Evolutionary conservation across 1,284 basidiomycete genomes (phyloP).

Genomic region (Cystodermella granulosa): DNA sequence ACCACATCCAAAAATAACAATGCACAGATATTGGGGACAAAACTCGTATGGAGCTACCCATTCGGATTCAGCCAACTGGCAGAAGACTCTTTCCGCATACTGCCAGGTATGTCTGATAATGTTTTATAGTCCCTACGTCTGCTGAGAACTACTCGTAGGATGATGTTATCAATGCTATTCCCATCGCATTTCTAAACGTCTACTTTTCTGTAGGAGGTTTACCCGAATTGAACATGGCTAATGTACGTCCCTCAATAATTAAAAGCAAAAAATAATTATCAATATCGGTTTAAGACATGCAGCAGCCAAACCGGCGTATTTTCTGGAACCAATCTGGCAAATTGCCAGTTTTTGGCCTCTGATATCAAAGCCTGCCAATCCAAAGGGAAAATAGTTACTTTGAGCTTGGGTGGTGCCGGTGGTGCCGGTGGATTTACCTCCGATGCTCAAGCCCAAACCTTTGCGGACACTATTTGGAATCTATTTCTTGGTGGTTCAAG

Average conservation of each 20-base stretch:
- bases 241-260: conserved; percentile 36
- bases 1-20: background rate
- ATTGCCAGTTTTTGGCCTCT: conserved; percentile 52
- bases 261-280: background rate
- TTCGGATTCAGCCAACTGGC: conserved; percentile 44
- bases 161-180: conserved; percentile 50
- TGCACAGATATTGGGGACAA: conserved; percentile 36
- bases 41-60: conserved; percentile 57
- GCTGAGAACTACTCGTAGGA: conserved; percentile 28
- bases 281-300: conserved; percentile 45
- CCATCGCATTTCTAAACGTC: conserved; percentile 56
- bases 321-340: conserved; percentile 51
- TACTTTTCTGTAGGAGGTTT: conserved; percentile 54
- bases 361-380: conserved; percentile 60
- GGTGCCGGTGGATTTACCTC: conserved; percentile 50
- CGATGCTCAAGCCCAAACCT: conserved; percentile 49
- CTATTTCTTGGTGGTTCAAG: conserved; percentile 59
- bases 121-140: background rate
- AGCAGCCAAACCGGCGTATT: conserved; percentile 45
- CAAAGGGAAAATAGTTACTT: conserved; percentile 60
- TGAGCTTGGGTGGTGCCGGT: conserved; percentile 60
- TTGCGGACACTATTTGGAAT: conserved; percentile 62
- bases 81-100: conserved; percentile 48
- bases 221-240: conserved; percentile 58
- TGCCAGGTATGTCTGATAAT: conserved; percentile 39